Evolutionary conservation across 768 basidiomycete genomes (phyloP).

Genomic region (Tulasnella sp.): DNA sequence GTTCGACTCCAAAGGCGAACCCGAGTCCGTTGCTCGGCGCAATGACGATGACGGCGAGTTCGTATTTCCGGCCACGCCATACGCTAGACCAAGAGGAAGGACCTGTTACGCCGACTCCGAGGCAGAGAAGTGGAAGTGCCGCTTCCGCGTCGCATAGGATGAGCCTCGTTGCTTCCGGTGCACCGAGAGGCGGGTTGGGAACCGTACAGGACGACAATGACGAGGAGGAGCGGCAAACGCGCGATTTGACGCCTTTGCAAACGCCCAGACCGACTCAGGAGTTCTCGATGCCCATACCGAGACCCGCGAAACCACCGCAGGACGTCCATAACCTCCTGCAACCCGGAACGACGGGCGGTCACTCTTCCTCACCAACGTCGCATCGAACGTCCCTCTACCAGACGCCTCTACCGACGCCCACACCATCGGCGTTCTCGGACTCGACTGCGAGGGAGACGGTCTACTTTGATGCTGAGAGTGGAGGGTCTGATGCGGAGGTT

Average conservation of each 20-base stretch:
- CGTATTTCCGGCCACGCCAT: neutral
- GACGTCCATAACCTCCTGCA: neutral
- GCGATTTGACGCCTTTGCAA: neutral
- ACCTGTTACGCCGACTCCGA: neutral
- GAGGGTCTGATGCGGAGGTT: neutral
- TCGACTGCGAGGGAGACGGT: constrained; percentile 3
- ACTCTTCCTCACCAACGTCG: neutral
- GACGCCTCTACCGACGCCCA: neutral
- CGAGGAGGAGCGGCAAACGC: neutral
- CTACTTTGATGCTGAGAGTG: constrained; percentile 4
- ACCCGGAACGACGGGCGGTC: neutral
- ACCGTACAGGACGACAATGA: neutral
- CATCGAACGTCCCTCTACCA: neutral
- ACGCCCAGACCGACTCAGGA: neutral
- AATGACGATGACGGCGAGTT: too few species aligned
- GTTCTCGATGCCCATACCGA: neutral
- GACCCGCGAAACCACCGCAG: neutral
- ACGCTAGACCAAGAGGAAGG: neutral
- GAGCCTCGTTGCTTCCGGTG: neutral
- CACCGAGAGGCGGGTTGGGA: neutral
- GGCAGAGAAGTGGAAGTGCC: neutral
- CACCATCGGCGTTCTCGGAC: neutral
- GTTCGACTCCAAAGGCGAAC: neutral
- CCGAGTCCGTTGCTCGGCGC: neutral
- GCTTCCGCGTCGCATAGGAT: neutral